Evolutionary conservation across 345 rosid species (phyloP).

Genomic region (Turritis glabra): DNA sequence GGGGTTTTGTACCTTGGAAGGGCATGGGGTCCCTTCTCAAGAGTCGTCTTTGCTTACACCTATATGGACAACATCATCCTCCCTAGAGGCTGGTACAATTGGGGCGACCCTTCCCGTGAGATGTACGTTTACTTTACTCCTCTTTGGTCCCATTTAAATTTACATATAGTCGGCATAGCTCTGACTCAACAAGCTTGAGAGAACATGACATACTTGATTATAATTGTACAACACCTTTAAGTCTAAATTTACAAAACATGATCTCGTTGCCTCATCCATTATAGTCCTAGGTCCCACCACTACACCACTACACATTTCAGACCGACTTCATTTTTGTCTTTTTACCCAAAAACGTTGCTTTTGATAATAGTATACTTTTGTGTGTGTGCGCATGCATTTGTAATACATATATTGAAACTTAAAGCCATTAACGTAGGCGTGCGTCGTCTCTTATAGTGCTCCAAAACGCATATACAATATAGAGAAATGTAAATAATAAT

Average conservation of each 20-base stretch:
- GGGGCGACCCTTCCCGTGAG: slow-evolving; percentile 96
- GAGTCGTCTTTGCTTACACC: slow-evolving; percentile 95
- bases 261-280: slow-evolving; percentile 25
- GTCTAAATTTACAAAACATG: slow-evolving; percentile 18
- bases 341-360: neutral
- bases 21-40: slow-evolving; percentile 98
- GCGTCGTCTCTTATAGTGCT: slow-evolving; percentile 27
- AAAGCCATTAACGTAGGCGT: slow-evolving; percentile 26
- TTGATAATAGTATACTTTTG: neutral
- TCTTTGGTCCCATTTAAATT: neutral
- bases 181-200: neutral
- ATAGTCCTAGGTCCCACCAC: slow-evolving; percentile 31
- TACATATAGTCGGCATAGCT: neutral
- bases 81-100: slow-evolving; percentile 94
- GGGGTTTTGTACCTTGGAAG: slow-evolving; percentile 92
- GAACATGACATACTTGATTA: slow-evolving; percentile 8
- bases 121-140: slow-evolving; percentile 47
- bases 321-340: slow-evolving; percentile 20
- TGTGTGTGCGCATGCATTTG: slow-evolving; percentile 14
- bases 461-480: neutral
- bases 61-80: slow-evolving; percentile 92
- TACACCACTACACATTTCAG: slow-evolving; percentile 21
- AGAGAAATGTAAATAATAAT: neutral
- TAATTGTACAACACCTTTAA: slow-evolving; percentile 14
- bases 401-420: neutral